Percentiles rank a stretch among this genome's conserved stretches.
These are phyloP conservation scores for Podochytrium sp. DNA, from an alignment of 192 early-diverging fungal species.

Conservation along the genomic window DNA sequence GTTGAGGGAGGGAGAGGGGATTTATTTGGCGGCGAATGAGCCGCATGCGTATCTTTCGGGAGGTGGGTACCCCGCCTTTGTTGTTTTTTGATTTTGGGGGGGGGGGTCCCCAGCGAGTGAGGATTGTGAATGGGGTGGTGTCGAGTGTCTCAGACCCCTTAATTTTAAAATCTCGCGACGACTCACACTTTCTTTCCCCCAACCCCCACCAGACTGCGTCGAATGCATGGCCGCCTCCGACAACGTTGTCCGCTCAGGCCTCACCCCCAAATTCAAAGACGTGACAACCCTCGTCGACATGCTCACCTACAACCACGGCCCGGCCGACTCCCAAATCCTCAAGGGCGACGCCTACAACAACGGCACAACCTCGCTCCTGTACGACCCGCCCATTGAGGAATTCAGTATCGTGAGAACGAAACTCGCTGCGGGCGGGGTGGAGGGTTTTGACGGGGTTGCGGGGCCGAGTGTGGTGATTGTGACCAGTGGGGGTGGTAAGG, in stretches of 20 bases:
- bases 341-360: constrained; percentile 63
- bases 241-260: constrained; percentile 94
- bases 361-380: constrained; percentile 53
- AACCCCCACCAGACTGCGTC: constrained; percentile 74
- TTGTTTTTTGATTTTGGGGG: constrained; percentile 13
- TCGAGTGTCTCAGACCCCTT: too few species aligned
- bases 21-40: constrained; percentile 95
- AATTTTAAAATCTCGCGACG: not conserved
- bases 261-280: constrained; percentile 98
- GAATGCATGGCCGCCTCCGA: constrained; percentile 99
- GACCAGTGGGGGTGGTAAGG: constrained; percentile 68
- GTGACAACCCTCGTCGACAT: constrained; percentile 87
- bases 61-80: constrained; percentile 49
- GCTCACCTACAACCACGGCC: constrained; percentile 87
- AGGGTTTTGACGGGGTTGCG: constrained; percentile 57
- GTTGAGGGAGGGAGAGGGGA: constrained; percentile 82
- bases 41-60: constrained; percentile 96
- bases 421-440: constrained; percentile 51
- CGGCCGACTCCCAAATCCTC: constrained; percentile 82
- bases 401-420: constrained; percentile 80
- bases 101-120: too few species aligned
- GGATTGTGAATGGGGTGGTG: too few species aligned
- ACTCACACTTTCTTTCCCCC: not conserved
- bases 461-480: constrained; percentile 91
- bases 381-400: constrained; percentile 97